A percentile compares a stretch with the other conserved stretches of the same genome.
Evolutionary conservation across 2,329 filamentous ascomycete genomes (phyloP).

Genomic region (Whalleya microplaca): DNA sequence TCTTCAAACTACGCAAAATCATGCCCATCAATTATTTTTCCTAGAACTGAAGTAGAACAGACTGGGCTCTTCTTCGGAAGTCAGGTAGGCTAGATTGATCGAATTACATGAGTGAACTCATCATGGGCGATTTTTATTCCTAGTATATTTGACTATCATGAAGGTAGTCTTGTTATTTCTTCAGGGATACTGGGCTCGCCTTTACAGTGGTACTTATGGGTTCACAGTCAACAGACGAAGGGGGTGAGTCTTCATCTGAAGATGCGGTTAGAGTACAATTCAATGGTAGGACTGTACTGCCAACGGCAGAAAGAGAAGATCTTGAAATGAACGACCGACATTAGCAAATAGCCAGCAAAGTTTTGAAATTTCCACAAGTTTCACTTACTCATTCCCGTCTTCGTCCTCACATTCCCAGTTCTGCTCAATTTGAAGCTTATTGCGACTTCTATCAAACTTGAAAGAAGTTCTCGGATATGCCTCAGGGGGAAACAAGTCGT

Average conservation of each 20-base stretch:
- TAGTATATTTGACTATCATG: background rate
- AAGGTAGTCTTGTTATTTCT: background rate
- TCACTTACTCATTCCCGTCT: conserved; percentile 10
- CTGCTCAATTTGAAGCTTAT: conserved; percentile 8
- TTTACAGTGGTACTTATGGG: background rate
- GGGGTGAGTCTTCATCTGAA: background rate
- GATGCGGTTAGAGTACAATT: conserved; percentile 3
- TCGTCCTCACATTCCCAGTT: conserved; percentile 11
- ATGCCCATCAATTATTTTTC: too few relatives aligned
- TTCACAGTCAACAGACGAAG: conserved; percentile 1
- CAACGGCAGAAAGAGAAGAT: background rate
- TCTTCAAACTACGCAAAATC: too few relatives aligned
- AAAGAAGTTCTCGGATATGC: conserved; percentile 15
- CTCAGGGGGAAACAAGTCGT: conserved; percentile 14
- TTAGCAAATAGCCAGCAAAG: background rate
- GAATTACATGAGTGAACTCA: too few relatives aligned
- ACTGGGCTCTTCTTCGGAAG: too few relatives aligned
- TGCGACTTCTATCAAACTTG: conserved; percentile 6
- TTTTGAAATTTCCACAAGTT: background rate
- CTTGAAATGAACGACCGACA: background rate
- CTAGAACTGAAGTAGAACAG: too few relatives aligned
- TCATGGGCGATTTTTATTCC: too few relatives aligned
- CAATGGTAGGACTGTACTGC: conserved; percentile 4
- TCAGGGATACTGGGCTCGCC: background rate
- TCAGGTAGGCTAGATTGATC: too few relatives aligned